Conservation (phyloP, 371 early-diverging fungal genomes). For the Apophysomyces ossiformis region DNA sequence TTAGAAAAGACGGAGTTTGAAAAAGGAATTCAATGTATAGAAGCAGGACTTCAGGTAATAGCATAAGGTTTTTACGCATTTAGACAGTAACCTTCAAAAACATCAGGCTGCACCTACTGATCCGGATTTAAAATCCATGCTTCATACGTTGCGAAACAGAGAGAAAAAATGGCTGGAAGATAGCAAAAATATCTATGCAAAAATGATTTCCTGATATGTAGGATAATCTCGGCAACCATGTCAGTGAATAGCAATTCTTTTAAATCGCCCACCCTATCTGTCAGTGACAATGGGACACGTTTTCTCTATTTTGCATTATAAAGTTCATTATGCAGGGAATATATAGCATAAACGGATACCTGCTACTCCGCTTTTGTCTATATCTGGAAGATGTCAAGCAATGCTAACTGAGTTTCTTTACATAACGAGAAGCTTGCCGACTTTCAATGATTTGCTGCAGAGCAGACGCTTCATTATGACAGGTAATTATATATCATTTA, state of each 20-base stretch:
- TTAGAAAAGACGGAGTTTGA: conserved; percentile 58
- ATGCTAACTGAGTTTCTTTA: too few relatives aligned
- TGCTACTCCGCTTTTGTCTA: too few relatives aligned
- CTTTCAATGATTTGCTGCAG: too few relatives aligned
- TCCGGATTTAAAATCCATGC: conserved; percentile 20
- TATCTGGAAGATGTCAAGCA: too few relatives aligned
- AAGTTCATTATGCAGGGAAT: too few relatives aligned
- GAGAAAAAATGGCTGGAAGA: conserved; percentile 15
- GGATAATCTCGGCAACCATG: not conserved
- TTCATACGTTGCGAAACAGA: conserved; percentile 15
- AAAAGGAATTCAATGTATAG: conserved; percentile 49
- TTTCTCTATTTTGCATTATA: too few relatives aligned
- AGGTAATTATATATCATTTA: too few relatives aligned
- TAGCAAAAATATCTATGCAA: conserved; percentile 33
- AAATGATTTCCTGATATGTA: conserved; percentile 26
- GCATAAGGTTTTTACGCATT: not conserved
- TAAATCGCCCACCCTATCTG: too few relatives aligned
- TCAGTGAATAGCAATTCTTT: not conserved
- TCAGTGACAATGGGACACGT: too few relatives aligned
- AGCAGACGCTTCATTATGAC: too few relatives aligned
- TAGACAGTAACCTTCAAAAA: not conserved
- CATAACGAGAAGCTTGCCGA: too few relatives aligned
- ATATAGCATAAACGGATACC: too few relatives aligned
- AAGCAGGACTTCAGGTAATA: conserved; percentile 50
- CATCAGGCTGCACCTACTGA: conserved; percentile 25